Evolutionary conservation across 805 yeast genomes (phyloP).

Genomic region (Candida piceae): DNA sequence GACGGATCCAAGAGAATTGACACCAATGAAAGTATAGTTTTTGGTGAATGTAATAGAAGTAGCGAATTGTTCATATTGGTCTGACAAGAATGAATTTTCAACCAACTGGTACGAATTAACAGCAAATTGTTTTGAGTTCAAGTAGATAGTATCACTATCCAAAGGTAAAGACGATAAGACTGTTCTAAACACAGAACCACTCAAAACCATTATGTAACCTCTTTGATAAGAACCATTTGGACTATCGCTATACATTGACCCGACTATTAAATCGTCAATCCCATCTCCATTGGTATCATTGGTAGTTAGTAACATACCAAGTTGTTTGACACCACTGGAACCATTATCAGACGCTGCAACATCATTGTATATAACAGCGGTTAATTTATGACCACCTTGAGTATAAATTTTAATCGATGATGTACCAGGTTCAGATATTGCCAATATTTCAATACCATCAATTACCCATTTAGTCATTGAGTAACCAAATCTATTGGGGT

Average conservation of each 20-base stretch:
- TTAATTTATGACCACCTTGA: conserved; percentile 1
- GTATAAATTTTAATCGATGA: conserved; percentile 37
- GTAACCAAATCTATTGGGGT: conserved; percentile 40
- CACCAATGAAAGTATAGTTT: conserved; percentile 30
- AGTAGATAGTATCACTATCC: background rate
- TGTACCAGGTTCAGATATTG: conserved; percentile 48
- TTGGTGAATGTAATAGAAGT: conserved; percentile 26
- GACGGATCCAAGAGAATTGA: conserved; percentile 35
- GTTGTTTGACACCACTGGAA: conserved; percentile 35
- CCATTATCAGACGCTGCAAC: conserved; percentile 33
- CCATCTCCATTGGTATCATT: conserved; percentile 35
- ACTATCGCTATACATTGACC: conserved; percentile 35
- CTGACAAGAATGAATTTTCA: conserved; percentile 3
- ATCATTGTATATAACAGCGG: conserved; percentile 18
- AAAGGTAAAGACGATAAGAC: background rate
- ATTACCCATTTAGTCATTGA: conserved; percentile 28
- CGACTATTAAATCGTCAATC: conserved; percentile 37
- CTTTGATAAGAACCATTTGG: conserved; percentile 22
- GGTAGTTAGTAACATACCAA: conserved; percentile 28
- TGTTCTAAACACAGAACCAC: conserved; percentile 18
- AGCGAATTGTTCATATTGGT: conserved; percentile 41
- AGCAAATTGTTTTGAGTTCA: conserved; percentile 7
- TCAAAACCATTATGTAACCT: conserved; percentile 33
- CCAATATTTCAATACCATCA: conserved; percentile 32
- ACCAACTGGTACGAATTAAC: conserved; percentile 18